These are phyloP conservation scores for Blepharisma stoltei DNA, from an alignment of 73 alveolate species.

Conservation along the genomic window DNA sequence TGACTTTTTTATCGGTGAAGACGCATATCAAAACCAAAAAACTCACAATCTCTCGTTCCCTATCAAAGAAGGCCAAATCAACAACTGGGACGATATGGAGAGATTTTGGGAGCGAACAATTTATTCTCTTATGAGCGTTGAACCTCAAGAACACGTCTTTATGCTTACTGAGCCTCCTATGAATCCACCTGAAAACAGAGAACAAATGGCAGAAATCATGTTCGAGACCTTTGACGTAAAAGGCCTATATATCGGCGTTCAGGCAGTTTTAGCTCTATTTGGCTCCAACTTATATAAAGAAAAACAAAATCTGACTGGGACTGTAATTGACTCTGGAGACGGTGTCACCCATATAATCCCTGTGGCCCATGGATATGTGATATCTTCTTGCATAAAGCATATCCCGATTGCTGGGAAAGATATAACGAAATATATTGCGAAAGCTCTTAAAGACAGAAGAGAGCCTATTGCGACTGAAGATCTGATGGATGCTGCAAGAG, in stretches of 20 bases:
- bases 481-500: conserved; percentile 79
- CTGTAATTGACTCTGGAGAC: conserved; percentile 98
- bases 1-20: conserved; percentile 95
- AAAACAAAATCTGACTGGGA: conserved; percentile 82
- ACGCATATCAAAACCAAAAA: conserved; percentile 65
- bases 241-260: conserved; percentile 95
- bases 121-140: conserved; percentile 71
- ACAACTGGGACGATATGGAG: conserved; percentile 98
- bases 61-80: conserved; percentile 81
- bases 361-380: conserved; percentile 94
- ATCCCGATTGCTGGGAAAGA: conserved; percentile 97
- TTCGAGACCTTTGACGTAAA: conserved; percentile 90
- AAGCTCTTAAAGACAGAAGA: conserved; percentile 78
- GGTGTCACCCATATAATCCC: conserved; percentile 93
- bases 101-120: conserved; percentile 93
- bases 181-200: conserved; percentile 99
- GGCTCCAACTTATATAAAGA: conserved; percentile 61
- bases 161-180: conserved; percentile 99
- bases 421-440: conserved; percentile 75
- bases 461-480: conserved; percentile 88
- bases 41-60: conserved; percentile 68
- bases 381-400: conserved; percentile 93
- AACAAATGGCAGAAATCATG: conserved; percentile 97
- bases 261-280: conserved; percentile 94
- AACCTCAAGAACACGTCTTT: conserved; percentile 90